These are phyloP conservation scores for Tuber melanosporum DNA, from an alignment of 495 filamentous ascomycete genomes.

Conservation along the genomic window DNA sequence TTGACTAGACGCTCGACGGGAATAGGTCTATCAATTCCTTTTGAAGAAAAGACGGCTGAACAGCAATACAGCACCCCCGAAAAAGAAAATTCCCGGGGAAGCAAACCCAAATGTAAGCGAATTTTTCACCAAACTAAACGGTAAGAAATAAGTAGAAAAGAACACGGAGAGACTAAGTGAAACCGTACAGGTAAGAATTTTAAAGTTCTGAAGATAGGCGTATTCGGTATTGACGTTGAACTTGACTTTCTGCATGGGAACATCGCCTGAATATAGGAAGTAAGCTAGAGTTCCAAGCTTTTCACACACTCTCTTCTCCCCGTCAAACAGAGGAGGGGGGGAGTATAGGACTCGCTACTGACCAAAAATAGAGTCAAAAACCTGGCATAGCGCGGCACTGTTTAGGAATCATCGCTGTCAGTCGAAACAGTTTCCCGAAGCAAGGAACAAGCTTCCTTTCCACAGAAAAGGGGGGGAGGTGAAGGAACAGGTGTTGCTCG, in stretches of 20 bases:
- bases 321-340: not conserved
- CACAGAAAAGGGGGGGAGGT: slow-evolving; percentile 15
- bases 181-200: slow-evolving; percentile 81
- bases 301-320: not conserved
- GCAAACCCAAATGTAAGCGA: slow-evolving; percentile 13
- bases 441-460: slow-evolving; percentile 10
- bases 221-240: slow-evolving; percentile 98
- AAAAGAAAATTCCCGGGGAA: slow-evolving; percentile 15
- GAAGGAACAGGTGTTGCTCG: slow-evolving; percentile 5
- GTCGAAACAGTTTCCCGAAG: slow-evolving; percentile 3
- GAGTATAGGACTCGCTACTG: slow-evolving; percentile 39
- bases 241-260: slow-evolving; percentile 93
- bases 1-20: slow-evolving; percentile 84
- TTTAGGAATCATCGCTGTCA: slow-evolving; percentile 24
- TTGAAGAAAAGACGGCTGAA: slow-evolving; percentile 72
- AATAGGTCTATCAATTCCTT: slow-evolving; percentile 77
- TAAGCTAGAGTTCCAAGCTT: slow-evolving; percentile 19
- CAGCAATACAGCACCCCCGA: slow-evolving; percentile 5
- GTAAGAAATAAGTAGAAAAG: not conserved
- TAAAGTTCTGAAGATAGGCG: slow-evolving; percentile 96
- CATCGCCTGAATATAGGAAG: slow-evolving; percentile 56
- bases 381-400: slow-evolving; percentile 91
- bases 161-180: slow-evolving; percentile 3
- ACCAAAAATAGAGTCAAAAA: slow-evolving; percentile 96
- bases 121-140: not conserved